Base-by-base conservation (phyloP, 2,329 filamentous ascomycete genomes). In the Exophiala viscosa region DNA sequence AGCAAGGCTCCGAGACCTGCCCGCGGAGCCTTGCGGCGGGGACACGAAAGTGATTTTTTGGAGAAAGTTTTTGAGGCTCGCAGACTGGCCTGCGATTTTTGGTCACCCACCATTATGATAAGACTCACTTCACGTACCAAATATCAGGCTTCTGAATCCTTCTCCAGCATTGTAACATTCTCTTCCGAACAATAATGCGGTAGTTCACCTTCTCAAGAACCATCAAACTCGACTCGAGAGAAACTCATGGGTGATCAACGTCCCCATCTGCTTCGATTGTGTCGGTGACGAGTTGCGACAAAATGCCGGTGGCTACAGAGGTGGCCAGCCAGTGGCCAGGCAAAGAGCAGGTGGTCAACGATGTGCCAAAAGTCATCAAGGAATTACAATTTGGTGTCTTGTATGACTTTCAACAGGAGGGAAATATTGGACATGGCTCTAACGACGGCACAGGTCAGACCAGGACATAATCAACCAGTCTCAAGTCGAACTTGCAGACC, bases 401-500 rank as follows among this genome's bases (percentile, higher is more conserved):
- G 85, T 91, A 75, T 63, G 81, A 65, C 15, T 18, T 43, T 11
- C 33, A 9, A 14, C 4, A 13, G 20, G 23, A 33, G 18, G 18
- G n/a, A 15, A 17, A 33, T 20, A 23, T 41, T 18, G 15, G 31
- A 47, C 42, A 32, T 39, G 34, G 31, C 45, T 57, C 55, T 50
- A 18, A 35, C 40, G 33, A 41, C 17, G 38, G 18, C 31, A 20
- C 49, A 90, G 87, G 66, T 95, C 91, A 20, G 90, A 88, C 64
- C 88, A 95, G 68, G 90, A 97, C 66, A 95, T 97, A 62, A 88
- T 95, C 62, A 95, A 92, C 67, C 93, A 99, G 72, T 90, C 88
- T 58, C 90, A 96, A 52, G 81, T 97, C 61, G 90, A 96, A 72
- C 87, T 99, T 52, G 95, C 89, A n/a, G 88, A 96, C 69, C 84